Evolutionary conservation across 805 yeast species (phyloP).

Genomic region (Metschnikowia lachancei): DNA sequence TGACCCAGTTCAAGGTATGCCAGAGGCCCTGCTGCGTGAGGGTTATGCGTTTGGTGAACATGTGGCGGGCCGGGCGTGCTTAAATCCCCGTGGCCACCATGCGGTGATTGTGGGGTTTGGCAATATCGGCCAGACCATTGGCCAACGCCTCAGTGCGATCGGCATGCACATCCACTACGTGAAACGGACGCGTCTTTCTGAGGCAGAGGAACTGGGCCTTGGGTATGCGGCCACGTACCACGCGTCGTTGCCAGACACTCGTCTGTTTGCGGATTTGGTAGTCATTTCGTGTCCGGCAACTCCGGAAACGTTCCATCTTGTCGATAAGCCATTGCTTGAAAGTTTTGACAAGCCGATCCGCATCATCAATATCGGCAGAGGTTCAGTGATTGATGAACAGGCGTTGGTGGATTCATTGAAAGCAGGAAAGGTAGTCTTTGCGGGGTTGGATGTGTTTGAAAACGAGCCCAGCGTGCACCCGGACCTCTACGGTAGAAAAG

Average conservation of each 20-base stretch:
- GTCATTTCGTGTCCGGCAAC: slow-evolving; percentile 68
- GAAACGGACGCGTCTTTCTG: slow-evolving; percentile 48
- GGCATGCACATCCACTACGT: slow-evolving; percentile 66
- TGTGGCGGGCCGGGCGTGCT: slow-evolving; percentile 43
- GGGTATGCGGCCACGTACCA: slow-evolving; percentile 48
- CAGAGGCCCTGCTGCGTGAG: slow-evolving; percentile 1
- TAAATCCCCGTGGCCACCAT: slow-evolving; percentile 55
- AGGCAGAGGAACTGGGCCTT: slow-evolving; percentile 31
- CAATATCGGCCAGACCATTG: slow-evolving; percentile 66
- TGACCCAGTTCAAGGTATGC: slow-evolving; percentile 36
- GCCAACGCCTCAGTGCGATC: slow-evolving; percentile 49
- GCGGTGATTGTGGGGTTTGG: slow-evolving; percentile 76
- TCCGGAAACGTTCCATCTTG: slow-evolving; percentile 52
- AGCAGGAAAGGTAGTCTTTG: slow-evolving; percentile 57
- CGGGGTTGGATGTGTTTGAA: slow-evolving; percentile 72
- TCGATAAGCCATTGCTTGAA: slow-evolving; percentile 48
- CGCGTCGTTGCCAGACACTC: slow-evolving; percentile 30
- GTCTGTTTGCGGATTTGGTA: slow-evolving; percentile 51
- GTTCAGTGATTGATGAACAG: slow-evolving; percentile 63
- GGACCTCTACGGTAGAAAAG: slow-evolving; percentile 52
- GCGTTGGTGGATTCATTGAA: slow-evolving; percentile 60
- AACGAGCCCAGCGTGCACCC: slow-evolving; percentile 57
- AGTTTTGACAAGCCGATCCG: slow-evolving; percentile 53
- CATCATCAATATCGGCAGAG: slow-evolving; percentile 75
- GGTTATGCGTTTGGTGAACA: slow-evolving; percentile 42